phyloP scores from a whole-genome alignment of 148 eudicot genomes.

The Hydrangea macrophylla region DNA sequence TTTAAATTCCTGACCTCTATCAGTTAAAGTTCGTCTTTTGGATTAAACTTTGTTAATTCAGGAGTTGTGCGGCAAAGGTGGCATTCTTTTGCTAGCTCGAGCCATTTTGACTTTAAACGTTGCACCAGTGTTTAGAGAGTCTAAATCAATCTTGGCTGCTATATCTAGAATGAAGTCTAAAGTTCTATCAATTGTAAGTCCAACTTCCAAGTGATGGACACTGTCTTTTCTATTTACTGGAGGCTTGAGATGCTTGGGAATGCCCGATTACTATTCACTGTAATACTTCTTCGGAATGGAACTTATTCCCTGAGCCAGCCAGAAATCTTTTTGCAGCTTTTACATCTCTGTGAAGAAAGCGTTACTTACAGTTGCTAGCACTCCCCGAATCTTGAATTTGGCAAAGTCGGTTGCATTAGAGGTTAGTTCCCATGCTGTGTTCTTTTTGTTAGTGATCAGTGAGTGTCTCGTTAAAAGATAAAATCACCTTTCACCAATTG shows the following conservation, averaged over 20 bases:
- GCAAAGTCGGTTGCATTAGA: conserved; percentile 75
- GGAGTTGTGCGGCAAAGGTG: conserved; percentile 86
- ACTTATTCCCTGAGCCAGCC: conserved; percentile 2
- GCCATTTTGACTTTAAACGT: conserved; percentile 54
- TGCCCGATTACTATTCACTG: not conserved
- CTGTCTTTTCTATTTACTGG: not conserved
- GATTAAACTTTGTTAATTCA: conserved; percentile 40
- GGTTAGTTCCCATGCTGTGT: conserved; percentile 42
- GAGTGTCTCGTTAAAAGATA: not conserved
- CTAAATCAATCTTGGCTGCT: conserved; percentile 53
- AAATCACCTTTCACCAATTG: not conserved
- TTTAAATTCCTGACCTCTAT: not conserved
- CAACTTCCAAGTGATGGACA: conserved; percentile 9
- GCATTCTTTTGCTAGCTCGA: conserved; percentile 69
- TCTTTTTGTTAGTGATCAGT: not conserved
- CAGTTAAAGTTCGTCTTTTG: conserved; percentile 1
- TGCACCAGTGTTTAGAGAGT: conserved; percentile 31
- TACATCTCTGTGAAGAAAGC: conserved; percentile 92
- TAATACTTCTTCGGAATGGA: conserved; percentile 3
- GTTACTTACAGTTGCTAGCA: conserved; percentile 75
- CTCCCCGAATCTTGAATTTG: conserved; percentile 62
- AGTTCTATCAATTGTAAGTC: conserved; percentile 80
- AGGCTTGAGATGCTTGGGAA: not conserved
- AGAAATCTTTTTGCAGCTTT: conserved; percentile 51
- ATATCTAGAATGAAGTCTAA: conserved; percentile 80